Percentiles rank a stretch among this genome's conserved stretches.
Conservation (phyloP, 805 yeast genomes). For the Schizosaccharomyces cryophilus region DNA sequence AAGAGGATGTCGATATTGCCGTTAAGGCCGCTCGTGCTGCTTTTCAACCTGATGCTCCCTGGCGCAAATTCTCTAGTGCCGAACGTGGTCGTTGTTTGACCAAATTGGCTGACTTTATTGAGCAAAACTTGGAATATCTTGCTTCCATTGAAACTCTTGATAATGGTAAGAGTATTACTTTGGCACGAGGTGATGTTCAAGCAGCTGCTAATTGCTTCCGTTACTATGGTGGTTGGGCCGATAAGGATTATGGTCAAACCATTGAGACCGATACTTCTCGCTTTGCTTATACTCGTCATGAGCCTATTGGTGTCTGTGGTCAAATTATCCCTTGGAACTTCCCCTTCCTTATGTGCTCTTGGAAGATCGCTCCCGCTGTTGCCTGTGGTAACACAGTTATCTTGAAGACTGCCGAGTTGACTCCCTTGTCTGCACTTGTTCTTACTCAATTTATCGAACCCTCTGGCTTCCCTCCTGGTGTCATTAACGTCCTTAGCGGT, state of each 20-base stretch:
- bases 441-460: conserved; percentile 43
- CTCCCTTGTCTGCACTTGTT: conserved; percentile 70
- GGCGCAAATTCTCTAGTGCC: conserved; percentile 50
- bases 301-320: conserved; percentile 87
- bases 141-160: conserved; percentile 70
- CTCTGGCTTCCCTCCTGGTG: conserved; percentile 85
- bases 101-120: conserved; percentile 59
- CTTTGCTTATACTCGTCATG: conserved; percentile 58
- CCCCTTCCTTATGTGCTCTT: conserved; percentile 78
- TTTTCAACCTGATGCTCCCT: conserved; percentile 27
- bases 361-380: conserved; percentile 86
- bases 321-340: conserved; percentile 95
- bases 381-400: conserved; percentile 79
- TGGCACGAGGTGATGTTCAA: conserved; percentile 43
- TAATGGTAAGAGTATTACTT: conserved; percentile 57
- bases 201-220: conserved; percentile 45
- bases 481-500: conserved; percentile 66
- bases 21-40: conserved; percentile 68
- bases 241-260: conserved; percentile 53
- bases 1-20: conserved; percentile 60
- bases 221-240: conserved; percentile 81
- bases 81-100: conserved; percentile 36
- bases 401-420: conserved; percentile 73
- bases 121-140: conserved; percentile 40
- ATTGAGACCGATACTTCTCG: conserved; percentile 53